These are phyloP conservation scores for Acanthamoeba divionensis DNA, from an alignment of 208 protist species.

Conservation along the genomic window DNA sequence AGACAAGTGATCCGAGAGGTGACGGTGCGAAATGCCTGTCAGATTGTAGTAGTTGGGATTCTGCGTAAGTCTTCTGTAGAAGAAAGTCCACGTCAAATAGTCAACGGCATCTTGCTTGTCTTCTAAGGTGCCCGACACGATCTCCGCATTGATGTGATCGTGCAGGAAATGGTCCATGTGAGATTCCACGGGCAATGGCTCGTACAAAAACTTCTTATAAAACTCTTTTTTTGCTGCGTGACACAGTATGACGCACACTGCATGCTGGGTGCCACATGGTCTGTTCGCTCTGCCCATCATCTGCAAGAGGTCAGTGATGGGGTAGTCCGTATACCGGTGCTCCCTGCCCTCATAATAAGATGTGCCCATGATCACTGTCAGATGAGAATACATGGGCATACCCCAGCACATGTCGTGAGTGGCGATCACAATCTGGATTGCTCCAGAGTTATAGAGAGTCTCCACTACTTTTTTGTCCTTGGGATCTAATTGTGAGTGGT, in stretches of 20 bases:
- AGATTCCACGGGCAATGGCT: slow-evolving; percentile 83
- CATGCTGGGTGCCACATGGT: not conserved
- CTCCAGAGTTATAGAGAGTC: slow-evolving; percentile 52
- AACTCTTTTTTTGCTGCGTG: slow-evolving; percentile 81
- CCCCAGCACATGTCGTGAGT: slow-evolving; percentile 71
- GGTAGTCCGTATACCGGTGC: slow-evolving; percentile 75
- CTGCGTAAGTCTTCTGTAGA: slow-evolving; percentile 83
- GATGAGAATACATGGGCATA: slow-evolving; percentile 47
- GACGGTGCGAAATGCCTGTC: slow-evolving; percentile 74
- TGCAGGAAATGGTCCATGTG: slow-evolving; percentile 87
- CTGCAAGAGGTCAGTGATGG: slow-evolving; percentile 83
- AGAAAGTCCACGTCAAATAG: slow-evolving; percentile 89
- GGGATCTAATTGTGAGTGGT: slow-evolving; percentile 70
- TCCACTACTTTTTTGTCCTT: slow-evolving; percentile 56
- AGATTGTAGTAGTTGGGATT: slow-evolving; percentile 92
- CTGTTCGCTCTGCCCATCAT: slow-evolving; percentile 83
- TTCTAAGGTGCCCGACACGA: slow-evolving; percentile 93
- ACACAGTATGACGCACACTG: slow-evolving; percentile 76
- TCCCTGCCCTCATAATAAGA: slow-evolving; percentile 71
- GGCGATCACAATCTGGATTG: slow-evolving; percentile 71
- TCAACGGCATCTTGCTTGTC: slow-evolving; percentile 89
- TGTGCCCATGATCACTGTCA: slow-evolving; percentile 78
- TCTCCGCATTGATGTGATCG: slow-evolving; percentile 98
- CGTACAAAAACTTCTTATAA: slow-evolving; percentile 83
- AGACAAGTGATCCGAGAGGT: slow-evolving; percentile 87